Percentiles rank a stretch among this genome's conserved stretches.
These are phyloP conservation scores for Elsinoe perseae DNA, from an alignment of 2,329 filamentous ascomycete species.

Conservation along the genomic window DNA sequence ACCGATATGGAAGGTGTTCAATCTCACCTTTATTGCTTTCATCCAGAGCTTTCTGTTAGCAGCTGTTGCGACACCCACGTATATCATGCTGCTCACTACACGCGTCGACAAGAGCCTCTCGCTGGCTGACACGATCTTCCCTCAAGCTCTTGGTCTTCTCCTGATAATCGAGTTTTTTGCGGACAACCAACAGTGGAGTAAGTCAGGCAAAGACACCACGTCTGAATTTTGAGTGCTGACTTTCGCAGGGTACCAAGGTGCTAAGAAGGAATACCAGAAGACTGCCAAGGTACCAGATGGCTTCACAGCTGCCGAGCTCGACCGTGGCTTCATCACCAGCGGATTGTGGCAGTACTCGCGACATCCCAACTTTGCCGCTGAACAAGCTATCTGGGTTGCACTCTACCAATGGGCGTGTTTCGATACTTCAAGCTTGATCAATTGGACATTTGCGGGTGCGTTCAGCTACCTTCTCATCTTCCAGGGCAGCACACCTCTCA, in stretches of 20 bases:
- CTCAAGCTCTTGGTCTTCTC: conserved; percentile 48
- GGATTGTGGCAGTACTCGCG: conserved; percentile 83
- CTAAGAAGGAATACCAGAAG: conserved; percentile 67
- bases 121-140: conserved; percentile 51
- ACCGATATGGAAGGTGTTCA: conserved; percentile 69
- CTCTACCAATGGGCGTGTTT: conserved; percentile 85
- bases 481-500: conserved; percentile 80
- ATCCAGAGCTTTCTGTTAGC: conserved; percentile 68
- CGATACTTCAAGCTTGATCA: conserved; percentile 61
- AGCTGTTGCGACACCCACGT: conserved; percentile 70
- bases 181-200: conserved; percentile 88
- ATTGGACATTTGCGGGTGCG: conserved; percentile 70
- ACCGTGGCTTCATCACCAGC: conserved; percentile 77
- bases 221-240: neutral
- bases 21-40: conserved; percentile 81
- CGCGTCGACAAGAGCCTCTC: conserved; percentile 46
- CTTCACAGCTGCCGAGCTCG: conserved; percentile 62
- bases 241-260: conserved; percentile 61
- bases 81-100: conserved; percentile 66
- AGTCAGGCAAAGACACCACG: neutral
- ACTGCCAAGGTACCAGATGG: conserved; percentile 60
- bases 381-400: conserved; percentile 82
- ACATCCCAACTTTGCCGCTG: conserved; percentile 90
- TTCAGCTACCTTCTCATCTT: conserved; percentile 69
- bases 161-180: conserved; percentile 67